phyloP scores from a whole-genome alignment of 805 yeast genomes.

The Ogataea wickerhamii region DNA sequence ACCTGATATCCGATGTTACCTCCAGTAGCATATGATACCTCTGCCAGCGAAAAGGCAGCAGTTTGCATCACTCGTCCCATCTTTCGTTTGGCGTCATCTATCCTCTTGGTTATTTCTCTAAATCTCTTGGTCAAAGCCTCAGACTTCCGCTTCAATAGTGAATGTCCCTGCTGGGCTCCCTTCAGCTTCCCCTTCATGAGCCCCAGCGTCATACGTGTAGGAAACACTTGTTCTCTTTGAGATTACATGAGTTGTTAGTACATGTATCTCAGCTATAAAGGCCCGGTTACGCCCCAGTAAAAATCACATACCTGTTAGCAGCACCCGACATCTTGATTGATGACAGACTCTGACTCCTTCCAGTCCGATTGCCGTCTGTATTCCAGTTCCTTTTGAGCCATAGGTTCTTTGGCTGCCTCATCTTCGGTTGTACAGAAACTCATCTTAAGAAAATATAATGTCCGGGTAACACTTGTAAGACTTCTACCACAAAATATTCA shows the following conservation, averaged over 20 bases:
- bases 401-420: conserved; percentile 3
- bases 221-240: conserved; percentile 95
- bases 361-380: neutral
- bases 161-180: conserved; percentile 97
- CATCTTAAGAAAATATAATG: neutral
- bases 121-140: conserved; percentile 96
- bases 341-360: neutral
- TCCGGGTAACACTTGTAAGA: conserved; percentile 9
- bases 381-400: neutral
- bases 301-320: conserved; percentile 43
- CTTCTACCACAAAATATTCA: no score
- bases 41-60: conserved; percentile 96
- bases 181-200: conserved; percentile 92
- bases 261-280: no score
- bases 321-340: conserved; percentile 52
- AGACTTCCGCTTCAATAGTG: conserved; percentile 87
- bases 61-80: conserved; percentile 99
- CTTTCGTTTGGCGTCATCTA: conserved; percentile 91
- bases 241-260: no score
- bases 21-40: conserved; percentile 96
- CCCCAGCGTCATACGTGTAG: conserved; percentile 96
- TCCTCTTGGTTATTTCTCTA: conserved; percentile 90
- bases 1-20: conserved; percentile 94
- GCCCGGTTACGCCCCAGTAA: neutral
- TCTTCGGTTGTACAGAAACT: conserved; percentile 1